Base-by-base conservation (phyloP, 2,329 filamentous ascomycete species). In the Hypoxylon sp. region DNA sequence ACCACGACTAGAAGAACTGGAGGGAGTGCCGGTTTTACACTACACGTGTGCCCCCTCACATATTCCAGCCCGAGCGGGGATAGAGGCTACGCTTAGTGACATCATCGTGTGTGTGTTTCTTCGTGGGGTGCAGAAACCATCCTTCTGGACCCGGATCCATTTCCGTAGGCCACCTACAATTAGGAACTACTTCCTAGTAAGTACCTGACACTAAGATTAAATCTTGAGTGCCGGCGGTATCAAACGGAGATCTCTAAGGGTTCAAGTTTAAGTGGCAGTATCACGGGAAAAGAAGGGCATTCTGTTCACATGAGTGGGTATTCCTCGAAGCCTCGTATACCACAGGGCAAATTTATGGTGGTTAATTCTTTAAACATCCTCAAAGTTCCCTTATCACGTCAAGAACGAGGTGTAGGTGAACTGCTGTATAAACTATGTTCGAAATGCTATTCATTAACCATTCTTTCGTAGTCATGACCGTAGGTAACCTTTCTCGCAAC, bases 71-170 rank as follows among this genome's bases (percentile, higher is more conserved):
- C 28, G 32, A 46, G 36, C n/a, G 60, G 38, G 17, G 10, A 60
- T 43, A 13, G 41, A 53, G 13, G 28, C 48, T 17, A 60, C 53
- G 63, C 53, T 28, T 41, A 17, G 66, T 68, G 66, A 68, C 66
- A 68, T 68, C 66, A 65, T 46, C 28, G 28, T 19, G 34, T 17
- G 30, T 30, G 34, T 48, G 23, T 32, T 55, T 11, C 19, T 36
- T 57, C 55, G 66, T 50, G 53, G 66, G 63, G 53, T 65, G 51
- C 52, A 58, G 55, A n/a, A n/a, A 49, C 23, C 23, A 23, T 56
- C 30, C 25, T 51, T 62, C 46, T 65, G 60, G 53, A 49, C 41
- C 34, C 23, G 28, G 61, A 49, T 30, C 41, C 45, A 43, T 65
- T 9, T 28, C 45, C 36, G 25, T 52, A 28, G 32, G 17, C 45